Base-by-base conservation (phyloP, 2,329 filamentous ascomycete species). In the Epichloe coenophiala region DNA sequence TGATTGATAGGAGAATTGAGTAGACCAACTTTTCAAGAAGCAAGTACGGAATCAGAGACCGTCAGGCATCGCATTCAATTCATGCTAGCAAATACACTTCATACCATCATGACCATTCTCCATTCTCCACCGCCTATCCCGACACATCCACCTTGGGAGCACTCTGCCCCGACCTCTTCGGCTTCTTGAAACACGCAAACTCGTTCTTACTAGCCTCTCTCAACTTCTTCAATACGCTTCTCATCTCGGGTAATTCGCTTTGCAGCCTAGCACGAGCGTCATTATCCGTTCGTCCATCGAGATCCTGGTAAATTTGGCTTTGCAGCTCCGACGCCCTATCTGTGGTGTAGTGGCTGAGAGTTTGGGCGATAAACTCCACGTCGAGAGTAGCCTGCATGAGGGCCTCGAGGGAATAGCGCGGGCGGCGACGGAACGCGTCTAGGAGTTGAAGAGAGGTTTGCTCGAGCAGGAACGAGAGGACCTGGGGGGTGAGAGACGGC, bases 321-420 rank as follows among this genome's bases (percentile, higher is more conserved):
- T 97, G 93, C 13, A 87, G 76, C 63, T 90, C 81, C 7, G 81
- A 82, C 3, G 89, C 88, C 47, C 81, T 77, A 51, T 95, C 86
- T 0, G 88, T 93, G 0, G 88, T 93, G 66, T 94, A 98, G 58
- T 90, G 84, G 54, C 80, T 86, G 36, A 98, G 76, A 5, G 91
- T 96, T 71, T 98, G 93, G 1, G 90, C 88, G 51, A 97, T 83
- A 63, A 98, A 97, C 67, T 98, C 93, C 1, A 96, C 90, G 62
- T 98, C 93, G 1, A 98, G 79, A 0, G 93, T 98, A 1, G 94
- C 94, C 68, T 98, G 94, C 83, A 97, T 95, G 47, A 98, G 78
- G 6, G 86, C 84, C 5, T 84, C 75, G 0, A 98, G 80, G 1
- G 81, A 77, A 68, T 93, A 97, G 19, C 73, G 73, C 4, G 74